Base-by-base conservation (phyloP, 2,329 filamentous ascomycete genomes). In the Xylaria sp. region DNA sequence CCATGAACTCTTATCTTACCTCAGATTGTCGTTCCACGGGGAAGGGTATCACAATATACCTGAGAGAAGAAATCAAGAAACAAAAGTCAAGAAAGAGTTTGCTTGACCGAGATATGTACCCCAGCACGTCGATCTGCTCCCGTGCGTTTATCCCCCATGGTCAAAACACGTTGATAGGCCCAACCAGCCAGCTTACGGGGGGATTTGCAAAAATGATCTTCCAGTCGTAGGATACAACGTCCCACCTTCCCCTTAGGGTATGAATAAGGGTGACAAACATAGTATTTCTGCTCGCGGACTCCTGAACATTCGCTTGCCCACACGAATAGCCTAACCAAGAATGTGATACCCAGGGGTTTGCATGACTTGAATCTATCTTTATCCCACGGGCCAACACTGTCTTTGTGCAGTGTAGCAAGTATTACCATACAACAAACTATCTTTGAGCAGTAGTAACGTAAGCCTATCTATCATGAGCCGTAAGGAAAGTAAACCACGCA, bases 381-480 rank as follows among this genome's bases (percentile, higher is more conserved):
- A 53, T 53, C 53, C n/a, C 25, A 27, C n/a, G 17, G 53, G 8
- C 1, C 19, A 15, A 49, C n/a, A 9, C 44, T 43, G 6, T 29
- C 19, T 21, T 17, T 21, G 9, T 11, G 10, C n/a, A n/a, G n/a
- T n/a, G n/a, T n/a, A n/a, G n/a, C n/a, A n/a, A 10, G 17, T 10
- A 17, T 9, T 33, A 19, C 13, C 21, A 6, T 29, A 46, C 44
- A 46, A 37, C 6, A 23, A 51, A n/a, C 31, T 6, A 23, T 41
- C 44, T 40, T 43, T 58, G 40, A 31, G 29, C 40, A 46, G 49
- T n/a, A 27, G 35, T 41, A 49, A 37, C 44, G 27, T 49, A 15
- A 47, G 38, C 47, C 25, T 46, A 60, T 46, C 25, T 55, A 41
- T 53, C 21, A 27, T 52, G 51, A 31, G 55, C 23, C 48, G 29